Evolutionary conservation across 2,329 filamentous ascomycete species (phyloP), one percentile per base, ranked within the genome.

Genomic region (Fusarium sp.): DNA sequence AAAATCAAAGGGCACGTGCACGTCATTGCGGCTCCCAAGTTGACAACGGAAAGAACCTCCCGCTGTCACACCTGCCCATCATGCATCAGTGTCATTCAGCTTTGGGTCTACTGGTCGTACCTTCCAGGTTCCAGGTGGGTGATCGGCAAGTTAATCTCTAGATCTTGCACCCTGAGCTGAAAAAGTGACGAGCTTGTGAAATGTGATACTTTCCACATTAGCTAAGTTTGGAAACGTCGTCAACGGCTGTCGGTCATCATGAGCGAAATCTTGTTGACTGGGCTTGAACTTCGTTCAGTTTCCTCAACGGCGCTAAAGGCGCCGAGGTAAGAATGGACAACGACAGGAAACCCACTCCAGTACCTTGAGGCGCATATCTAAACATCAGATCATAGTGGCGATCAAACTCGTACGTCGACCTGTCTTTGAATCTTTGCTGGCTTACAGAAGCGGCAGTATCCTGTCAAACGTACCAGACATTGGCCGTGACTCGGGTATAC

Each of bases 201-300:
- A 37, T 55, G 34, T 40, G 34, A 50, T n/a, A 14, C 7, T 32
- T 21, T 21, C 21, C 5, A 0, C 18, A 23, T 18, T 50, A n/a
- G 63, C 64, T 47, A 25, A 47, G 47, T 47, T 47, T 63, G 46
- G 37, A 59, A 59, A 49, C 46, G n/a, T 55, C 63, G 63, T 63
- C 51, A 63, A 68, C 66, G 40, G 43, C 51, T 66, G 41, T 5
- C 6, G 25, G 4, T 23, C 23, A 20, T 9, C 14, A 2, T 40
- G 18, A 20, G 9, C 5, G 11, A n/a, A 6, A 21, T 27, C 23
- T 45, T 13, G 1, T 20, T 50, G 8, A 10, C 11, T 50, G 30
- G 23, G 18, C 28, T 30, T 30, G 6, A 7, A 13, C 4, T 14
- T 14, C 28, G 7, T 30, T 30, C 28, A 14, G 28, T 30, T 14